Evolutionary conservation across 306 rosid species (phyloP).

Genomic region (Ochetophila trinervis): DNA sequence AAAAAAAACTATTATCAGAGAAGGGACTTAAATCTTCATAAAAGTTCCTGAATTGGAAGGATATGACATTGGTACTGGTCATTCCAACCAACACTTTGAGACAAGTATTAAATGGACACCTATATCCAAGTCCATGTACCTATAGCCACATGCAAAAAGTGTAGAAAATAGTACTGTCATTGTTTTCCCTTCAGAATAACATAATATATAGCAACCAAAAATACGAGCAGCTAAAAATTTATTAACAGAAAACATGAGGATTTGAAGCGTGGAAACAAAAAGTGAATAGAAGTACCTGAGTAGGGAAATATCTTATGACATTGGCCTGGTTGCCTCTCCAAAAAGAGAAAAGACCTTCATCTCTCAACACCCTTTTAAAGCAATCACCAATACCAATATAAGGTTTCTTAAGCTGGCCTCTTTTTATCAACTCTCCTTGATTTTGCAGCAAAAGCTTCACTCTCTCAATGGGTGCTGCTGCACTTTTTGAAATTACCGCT

Average conservation of each 20-base stretch:
- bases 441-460: conserved; percentile 92
- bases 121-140: not conserved
- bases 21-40: no score
- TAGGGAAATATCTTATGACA: conserved; percentile 85
- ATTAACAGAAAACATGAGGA: not conserved
- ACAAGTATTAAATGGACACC: not conserved
- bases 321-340: conserved; percentile 97
- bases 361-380: conserved; percentile 61
- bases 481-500: conserved; percentile 60
- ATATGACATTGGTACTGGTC: no score
- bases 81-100: not conserved
- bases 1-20: no score
- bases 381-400: conserved; percentile 64
- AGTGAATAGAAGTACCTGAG: conserved; percentile 53
- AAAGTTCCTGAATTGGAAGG: no score
- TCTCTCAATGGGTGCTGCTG: conserved; percentile 91
- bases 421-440: conserved; percentile 89
- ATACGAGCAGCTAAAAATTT: not conserved
- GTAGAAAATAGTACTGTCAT: not conserved
- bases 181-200: not conserved
- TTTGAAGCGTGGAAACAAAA: not conserved
- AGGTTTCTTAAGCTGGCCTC: conserved; percentile 77
- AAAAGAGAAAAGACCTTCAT: conserved; percentile 81
- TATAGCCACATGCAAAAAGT: not conserved
- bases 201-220: not conserved